Conservation (phyloP, 2,329 filamentous ascomycete species). For the Sarocladiaceae sp. region DNA sequence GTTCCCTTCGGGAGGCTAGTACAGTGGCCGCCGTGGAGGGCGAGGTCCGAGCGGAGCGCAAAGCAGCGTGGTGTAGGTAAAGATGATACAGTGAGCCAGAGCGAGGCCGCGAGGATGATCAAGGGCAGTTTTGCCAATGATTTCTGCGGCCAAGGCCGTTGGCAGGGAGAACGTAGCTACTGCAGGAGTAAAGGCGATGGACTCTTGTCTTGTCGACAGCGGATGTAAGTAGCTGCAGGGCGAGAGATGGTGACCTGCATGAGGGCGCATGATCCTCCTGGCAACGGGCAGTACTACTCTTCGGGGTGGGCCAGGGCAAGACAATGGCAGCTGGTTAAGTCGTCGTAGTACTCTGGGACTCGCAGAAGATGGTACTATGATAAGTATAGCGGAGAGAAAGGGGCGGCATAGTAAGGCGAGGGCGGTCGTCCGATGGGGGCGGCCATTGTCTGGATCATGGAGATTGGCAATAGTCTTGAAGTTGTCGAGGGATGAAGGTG, state of each 20-base stretch:
- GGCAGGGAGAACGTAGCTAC: not conserved
- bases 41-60: not conserved
- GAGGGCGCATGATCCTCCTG: not conserved
- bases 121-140: not conserved
- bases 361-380: no score
- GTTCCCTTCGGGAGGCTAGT: slow-evolving; percentile 5
- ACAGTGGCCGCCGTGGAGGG: not conserved
- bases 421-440: no score
- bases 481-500: no score
- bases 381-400: no score
- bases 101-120: not conserved
- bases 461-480: no score
- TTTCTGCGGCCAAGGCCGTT: not conserved
- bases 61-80: not conserved
- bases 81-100: no score
- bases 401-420: no score
- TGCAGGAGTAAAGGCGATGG: not conserved
- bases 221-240: slow-evolving; percentile 4
- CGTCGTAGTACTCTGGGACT: no score
- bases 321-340: not conserved
- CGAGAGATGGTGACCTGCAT: slow-evolving; percentile 7
- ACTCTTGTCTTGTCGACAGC: not conserved
- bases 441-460: no score
- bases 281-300: no score
- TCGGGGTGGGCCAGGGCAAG: not conserved